Conservation (phyloP, 805 yeast genomes). For the Ogataea trehaloabstinens region DNA sequence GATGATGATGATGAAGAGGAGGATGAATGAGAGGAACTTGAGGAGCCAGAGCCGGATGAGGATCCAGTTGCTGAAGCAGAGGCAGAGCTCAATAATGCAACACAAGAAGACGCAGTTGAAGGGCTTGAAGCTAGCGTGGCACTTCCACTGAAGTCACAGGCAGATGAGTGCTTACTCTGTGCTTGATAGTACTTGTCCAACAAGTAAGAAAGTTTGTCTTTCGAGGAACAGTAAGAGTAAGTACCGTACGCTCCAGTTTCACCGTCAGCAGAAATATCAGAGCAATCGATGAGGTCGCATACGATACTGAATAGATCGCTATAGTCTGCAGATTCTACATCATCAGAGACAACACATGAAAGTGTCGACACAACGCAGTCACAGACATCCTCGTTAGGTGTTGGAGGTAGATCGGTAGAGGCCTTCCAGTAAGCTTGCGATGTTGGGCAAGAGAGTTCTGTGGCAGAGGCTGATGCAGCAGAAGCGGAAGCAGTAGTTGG, state of each 20-base stretch:
- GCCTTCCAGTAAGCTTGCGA: constrained; percentile 63
- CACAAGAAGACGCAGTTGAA: constrained; percentile 43
- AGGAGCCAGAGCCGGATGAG: constrained; percentile 20
- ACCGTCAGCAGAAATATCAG: constrained; percentile 61
- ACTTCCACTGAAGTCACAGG: constrained; percentile 71
- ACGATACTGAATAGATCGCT: constrained; percentile 55
- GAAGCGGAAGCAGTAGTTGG: constrained; percentile 46
- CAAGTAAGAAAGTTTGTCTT: constrained; percentile 66
- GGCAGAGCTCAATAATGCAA: constrained; percentile 45
- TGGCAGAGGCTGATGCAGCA: constrained; percentile 36
- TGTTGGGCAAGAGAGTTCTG: constrained; percentile 46
- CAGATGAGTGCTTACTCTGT: constrained; percentile 43
- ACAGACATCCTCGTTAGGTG: constrained; percentile 68
- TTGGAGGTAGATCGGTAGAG: constrained; percentile 67
- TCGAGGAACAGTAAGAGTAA: constrained; percentile 68
- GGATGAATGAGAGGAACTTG: constrained; percentile 23
- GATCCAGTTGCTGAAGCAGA: constrained; percentile 40
- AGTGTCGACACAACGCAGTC: constrained; percentile 55
- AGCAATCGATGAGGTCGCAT: constrained; percentile 60
- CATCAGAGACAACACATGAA: constrained; percentile 55
- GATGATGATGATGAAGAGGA: constrained; percentile 19
- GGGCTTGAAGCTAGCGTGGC: constrained; percentile 52
- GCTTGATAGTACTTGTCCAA: constrained; percentile 61
- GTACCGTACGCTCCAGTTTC: constrained; percentile 67
- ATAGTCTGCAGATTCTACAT: constrained; percentile 54